A percentile compares a stretch with the other conserved stretches of the same genome.
These are phyloP conservation scores for Blastobotrys parvus DNA, from an alignment of 805 yeast genomes.

Conservation along the genomic window DNA sequence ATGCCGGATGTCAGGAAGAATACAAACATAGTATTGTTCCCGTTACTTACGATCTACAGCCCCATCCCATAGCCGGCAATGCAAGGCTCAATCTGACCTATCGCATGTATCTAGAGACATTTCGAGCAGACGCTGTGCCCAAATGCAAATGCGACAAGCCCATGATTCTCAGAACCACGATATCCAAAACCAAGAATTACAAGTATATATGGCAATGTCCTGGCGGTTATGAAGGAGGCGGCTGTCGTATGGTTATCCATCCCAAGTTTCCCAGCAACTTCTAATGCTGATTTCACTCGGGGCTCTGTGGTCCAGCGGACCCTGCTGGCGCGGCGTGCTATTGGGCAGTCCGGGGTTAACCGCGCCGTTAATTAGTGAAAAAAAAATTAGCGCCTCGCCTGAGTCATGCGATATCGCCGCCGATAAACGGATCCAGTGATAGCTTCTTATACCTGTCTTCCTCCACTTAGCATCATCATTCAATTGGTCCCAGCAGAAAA, in stretches of 20 bases:
- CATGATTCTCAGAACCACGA: constrained; percentile 52
- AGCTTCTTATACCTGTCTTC: no score
- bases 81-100: constrained; percentile 58
- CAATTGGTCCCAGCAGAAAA: no score
- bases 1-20: constrained; percentile 71
- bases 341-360: no score
- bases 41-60: constrained; percentile 30
- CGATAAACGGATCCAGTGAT: no score
- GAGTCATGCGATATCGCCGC: no score
- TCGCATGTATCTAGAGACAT: constrained; percentile 41
- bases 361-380: no score
- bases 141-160: constrained; percentile 36
- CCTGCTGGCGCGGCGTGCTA: no score
- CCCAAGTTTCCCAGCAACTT: neutral
- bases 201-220: constrained; percentile 62
- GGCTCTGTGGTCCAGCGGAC: no score
- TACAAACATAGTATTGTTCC: constrained; percentile 59
- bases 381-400: no score
- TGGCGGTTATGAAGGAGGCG: constrained; percentile 25
- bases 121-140: constrained; percentile 30
- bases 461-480: no score
- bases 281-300: no score
- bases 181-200: constrained; percentile 39
- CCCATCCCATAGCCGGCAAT: constrained; percentile 43
- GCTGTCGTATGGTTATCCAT: constrained; percentile 17